Base-by-base conservation (phyloP, 306 rosid species). In the Castanea mollissima region DNA sequence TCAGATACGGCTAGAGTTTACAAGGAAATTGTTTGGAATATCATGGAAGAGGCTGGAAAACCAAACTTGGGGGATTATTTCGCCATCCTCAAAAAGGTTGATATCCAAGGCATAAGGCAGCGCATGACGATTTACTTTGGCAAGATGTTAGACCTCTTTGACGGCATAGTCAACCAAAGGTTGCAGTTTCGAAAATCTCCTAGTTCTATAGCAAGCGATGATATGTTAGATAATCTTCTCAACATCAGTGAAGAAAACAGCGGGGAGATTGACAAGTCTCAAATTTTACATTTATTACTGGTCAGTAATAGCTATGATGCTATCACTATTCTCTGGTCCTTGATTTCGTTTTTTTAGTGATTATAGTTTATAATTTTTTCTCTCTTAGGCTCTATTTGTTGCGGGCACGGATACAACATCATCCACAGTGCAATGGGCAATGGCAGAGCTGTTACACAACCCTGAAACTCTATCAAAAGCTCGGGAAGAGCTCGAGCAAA, bases 401-500 rank as follows among this genome's bases (percentile, higher is more conserved):
- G 96, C 90, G 3, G 93, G 96, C 7, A 87, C 85, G 0, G 96
- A 89, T n/a, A 87, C 96, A 76, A 87, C 87, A 2, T 73, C 93
- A 18, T 11, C 74, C 4, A 73, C 83, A 13, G 16, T 86, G 1
- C 90, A 89, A 60, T 89, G 91, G 92, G 88, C 93, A 54, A 91
- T 89, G 93, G 88, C 90, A 27, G 86, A 85, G 46, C 80, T 89
- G 10, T 69, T 91, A 15, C 84, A 73, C 54, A 86, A 78, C 79
- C 91, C 94, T 14, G 65, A 74, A 27, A 78, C 56, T 16, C 69
- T 90, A 72, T 38, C 78, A 9, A 92, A 83, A 77, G 88, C 80
- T 1, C 79, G 79, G 69, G 69, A 57, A 46, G 93, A 90, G 69
- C 72, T 86, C 0, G 67, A 68, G 3, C 57, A 86, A 29, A 74